A percentile compares a stretch with the other conserved stretches of the same genome.
phyloP scores from a whole-genome alignment of 306 rosid species.

The Fragaria ananassa region DNA sequence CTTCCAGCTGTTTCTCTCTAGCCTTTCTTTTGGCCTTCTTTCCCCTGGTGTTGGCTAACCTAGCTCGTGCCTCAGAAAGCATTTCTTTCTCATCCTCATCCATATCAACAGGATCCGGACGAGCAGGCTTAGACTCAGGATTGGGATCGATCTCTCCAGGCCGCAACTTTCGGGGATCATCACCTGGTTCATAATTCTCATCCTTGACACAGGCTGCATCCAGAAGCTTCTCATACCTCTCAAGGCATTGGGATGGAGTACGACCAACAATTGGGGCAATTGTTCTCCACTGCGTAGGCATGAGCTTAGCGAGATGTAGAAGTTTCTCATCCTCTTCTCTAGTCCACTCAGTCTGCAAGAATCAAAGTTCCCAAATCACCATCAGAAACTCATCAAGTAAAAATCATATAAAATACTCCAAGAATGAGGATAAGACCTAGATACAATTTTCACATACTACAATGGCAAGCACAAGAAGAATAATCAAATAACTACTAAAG shows the following conservation, averaged over 20 bases:
- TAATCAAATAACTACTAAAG: neutral
- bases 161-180: conserved; percentile 84
- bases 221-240: conserved; percentile 87
- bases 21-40: conserved; percentile 95
- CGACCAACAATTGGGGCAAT: conserved; percentile 95
- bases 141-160: conserved; percentile 98
- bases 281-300: conserved; percentile 98
- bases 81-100: conserved; percentile 98
- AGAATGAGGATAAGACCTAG: neutral
- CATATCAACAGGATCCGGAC: conserved; percentile 97
- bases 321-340: conserved; percentile 94
- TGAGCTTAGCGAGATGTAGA: conserved; percentile 94
- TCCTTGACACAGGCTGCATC: conserved; percentile 96
- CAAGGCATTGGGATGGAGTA: conserved; percentile 89
- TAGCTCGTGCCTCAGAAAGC: conserved; percentile 96
- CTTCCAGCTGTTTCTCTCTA: conserved; percentile 94
- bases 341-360: conserved; percentile 86
- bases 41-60: conserved; percentile 90
- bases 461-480: neutral
- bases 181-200: conserved; percentile 87
- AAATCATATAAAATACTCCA: neutral
- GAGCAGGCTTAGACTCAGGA: conserved; percentile 92
- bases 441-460: neutral
- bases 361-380: conserved; percentile 12
- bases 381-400: conserved; percentile 6